Evolutionary conservation across 2,329 filamentous ascomycete species (phyloP).

Genomic region (Botryotinia globosa): DNA sequence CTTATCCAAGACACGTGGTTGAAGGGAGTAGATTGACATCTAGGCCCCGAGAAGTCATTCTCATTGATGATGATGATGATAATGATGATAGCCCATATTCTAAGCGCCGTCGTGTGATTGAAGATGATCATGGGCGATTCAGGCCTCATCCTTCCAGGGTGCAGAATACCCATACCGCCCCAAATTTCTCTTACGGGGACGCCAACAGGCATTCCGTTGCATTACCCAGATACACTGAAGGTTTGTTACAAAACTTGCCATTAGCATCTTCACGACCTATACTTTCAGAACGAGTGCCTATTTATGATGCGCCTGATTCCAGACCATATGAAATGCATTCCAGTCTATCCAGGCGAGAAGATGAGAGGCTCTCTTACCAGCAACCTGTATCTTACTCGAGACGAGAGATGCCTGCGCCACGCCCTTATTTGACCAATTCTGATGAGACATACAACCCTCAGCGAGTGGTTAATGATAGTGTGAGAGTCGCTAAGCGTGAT

Average conservation of each 20-base stretch:
- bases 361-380: slow-evolving; percentile 18
- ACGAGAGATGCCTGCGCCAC: slow-evolving; percentile 24
- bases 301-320: slow-evolving; percentile 32
- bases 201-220: slow-evolving; percentile 31
- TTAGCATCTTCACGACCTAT: slow-evolving; percentile 26
- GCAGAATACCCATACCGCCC: slow-evolving; percentile 26
- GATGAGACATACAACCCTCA: slow-evolving; percentile 24
- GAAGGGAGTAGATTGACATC: slow-evolving; percentile 29
- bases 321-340: slow-evolving; percentile 24
- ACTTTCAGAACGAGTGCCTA: slow-evolving; percentile 28
- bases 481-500: slow-evolving; percentile 26
- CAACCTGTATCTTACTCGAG: slow-evolving; percentile 18
- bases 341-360: slow-evolving; percentile 26
- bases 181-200: slow-evolving; percentile 19
- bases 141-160: slow-evolving; percentile 32
- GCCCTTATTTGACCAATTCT: slow-evolving; percentile 21
- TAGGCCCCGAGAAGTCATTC: slow-evolving; percentile 33
- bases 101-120: slow-evolving; percentile 35
- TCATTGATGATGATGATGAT: slow-evolving; percentile 37
- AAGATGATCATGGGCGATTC: slow-evolving; percentile 33
- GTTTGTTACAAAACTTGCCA: slow-evolving; percentile 30
- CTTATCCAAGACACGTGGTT: slow-evolving; percentile 27
- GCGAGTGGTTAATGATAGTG: slow-evolving; percentile 20
- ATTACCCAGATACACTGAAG: slow-evolving; percentile 32
- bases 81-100: slow-evolving; percentile 35